A percentile compares a stretch with the other conserved stretches of the same genome.
These are phyloP conservation scores for Peltaster fructicola DNA, from an alignment of 2,329 filamentous ascomycete genomes.

Conservation along the genomic window DNA sequence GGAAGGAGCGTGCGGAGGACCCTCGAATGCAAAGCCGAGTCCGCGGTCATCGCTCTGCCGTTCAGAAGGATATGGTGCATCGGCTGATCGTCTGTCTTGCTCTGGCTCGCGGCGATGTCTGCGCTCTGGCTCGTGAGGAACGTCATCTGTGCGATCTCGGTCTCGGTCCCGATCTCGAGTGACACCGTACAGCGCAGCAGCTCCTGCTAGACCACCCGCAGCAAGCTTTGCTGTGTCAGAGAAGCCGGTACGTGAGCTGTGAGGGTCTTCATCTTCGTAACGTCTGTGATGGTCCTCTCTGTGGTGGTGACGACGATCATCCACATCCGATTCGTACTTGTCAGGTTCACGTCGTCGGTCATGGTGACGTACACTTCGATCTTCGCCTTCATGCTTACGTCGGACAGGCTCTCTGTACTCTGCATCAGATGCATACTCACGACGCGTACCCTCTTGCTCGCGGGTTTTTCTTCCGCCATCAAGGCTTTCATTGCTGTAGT, in stretches of 20 bases:
- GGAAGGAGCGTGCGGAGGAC: too few species aligned
- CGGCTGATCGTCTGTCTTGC: slow-evolving; percentile 6
- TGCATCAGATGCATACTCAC: slow-evolving; percentile 13
- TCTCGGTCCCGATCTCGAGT: slow-evolving; percentile 10
- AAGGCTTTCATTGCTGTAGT: slow-evolving; percentile 23
- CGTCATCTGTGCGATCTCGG: slow-evolving; percentile 9
- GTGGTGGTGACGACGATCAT: too few species aligned
- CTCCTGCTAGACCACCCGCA: slow-evolving; percentile 15
- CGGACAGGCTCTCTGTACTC: slow-evolving; percentile 6
- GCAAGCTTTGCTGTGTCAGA: slow-evolving; percentile 13
- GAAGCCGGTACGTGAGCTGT: slow-evolving; percentile 7
- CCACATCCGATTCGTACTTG: too few species aligned
- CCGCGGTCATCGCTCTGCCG: slow-evolving; percentile 15
- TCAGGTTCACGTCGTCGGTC: slow-evolving; percentile 10
- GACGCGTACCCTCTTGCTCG: slow-evolving; percentile 15
- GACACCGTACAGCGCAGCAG: slow-evolving; percentile 14
- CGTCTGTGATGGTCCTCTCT: slow-evolving; percentile 3
- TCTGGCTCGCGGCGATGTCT: slow-evolving; percentile 7
- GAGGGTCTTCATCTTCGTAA: slow-evolving; percentile 9
- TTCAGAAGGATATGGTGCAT: slow-evolving; percentile 5
- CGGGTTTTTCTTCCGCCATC: too few species aligned
- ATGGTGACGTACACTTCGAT: slow-evolving; percentile 5
- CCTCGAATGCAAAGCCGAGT: slow-evolving; percentile 18
- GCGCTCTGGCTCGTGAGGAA: slow-evolving; percentile 5
- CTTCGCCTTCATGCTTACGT: slow-evolving; percentile 8